Conservation (phyloP, 495 filamentous ascomycete species). For the Podospora comata region DNA sequence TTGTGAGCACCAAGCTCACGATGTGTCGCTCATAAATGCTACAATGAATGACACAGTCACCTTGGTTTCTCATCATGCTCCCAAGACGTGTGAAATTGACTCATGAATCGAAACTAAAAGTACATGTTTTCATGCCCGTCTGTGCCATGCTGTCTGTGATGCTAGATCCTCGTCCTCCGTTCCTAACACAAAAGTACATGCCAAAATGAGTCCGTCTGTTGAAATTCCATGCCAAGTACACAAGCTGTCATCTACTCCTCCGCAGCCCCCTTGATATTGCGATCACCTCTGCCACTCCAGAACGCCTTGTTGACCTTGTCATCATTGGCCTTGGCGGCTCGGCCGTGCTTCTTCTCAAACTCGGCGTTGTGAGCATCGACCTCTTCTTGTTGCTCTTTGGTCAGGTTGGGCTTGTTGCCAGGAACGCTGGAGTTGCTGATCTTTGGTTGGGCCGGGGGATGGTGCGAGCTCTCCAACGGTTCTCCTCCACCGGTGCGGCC, state of each 20-base stretch:
- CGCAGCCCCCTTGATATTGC: background rate
- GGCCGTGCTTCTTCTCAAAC: constrained; percentile 49
- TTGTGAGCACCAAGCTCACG: too few relatives aligned
- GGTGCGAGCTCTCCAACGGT: constrained; percentile 40
- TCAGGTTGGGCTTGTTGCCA: constrained; percentile 35
- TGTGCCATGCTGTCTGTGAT: background rate
- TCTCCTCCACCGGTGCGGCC: constrained; percentile 41
- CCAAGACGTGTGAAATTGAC: background rate
- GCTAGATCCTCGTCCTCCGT: background rate
- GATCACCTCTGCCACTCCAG: constrained; percentile 36
- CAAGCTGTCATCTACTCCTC: too few relatives aligned
- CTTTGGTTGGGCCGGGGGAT: constrained; percentile 43
- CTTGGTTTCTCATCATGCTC: background rate
- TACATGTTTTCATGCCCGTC: background rate
- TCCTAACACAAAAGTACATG: background rate
- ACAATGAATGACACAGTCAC: too few relatives aligned
- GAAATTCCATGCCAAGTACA: background rate
- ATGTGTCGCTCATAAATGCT: too few relatives aligned
- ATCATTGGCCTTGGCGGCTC: constrained; percentile 33
- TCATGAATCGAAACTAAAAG: background rate
- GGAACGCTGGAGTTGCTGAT: constrained; percentile 42
- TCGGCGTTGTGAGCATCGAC: constrained; percentile 51
- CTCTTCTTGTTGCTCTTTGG: constrained; percentile 47
- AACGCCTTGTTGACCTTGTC: constrained; percentile 52
- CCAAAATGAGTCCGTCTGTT: background rate